Base-by-base conservation (phyloP, 371 early-diverging fungal species). In the Quaeritorhiza haematococci region DNA sequence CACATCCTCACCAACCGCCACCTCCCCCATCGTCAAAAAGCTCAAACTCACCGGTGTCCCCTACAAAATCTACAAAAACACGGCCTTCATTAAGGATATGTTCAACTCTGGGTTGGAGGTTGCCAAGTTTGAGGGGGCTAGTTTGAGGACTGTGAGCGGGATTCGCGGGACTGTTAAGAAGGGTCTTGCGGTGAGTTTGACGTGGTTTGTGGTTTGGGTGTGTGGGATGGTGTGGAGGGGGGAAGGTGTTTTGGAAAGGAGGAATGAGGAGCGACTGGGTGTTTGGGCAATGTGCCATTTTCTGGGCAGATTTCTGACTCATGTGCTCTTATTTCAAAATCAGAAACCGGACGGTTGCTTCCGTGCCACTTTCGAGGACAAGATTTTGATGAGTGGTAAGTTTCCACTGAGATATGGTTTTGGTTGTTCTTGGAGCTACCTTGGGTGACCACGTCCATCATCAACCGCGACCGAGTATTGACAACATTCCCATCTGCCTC, bases 281-380 rank as follows among this genome's bases (percentile, higher is more conserved):
- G 13, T 26, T 34, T 49, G 49, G 26, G 23, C 46, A 49, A 13
- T n/a, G 2, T 24, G 24, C 8, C 32, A 23, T 45, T 53, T 2
- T 57, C 1, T 26, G 17, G 19, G 15, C 45, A 1, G 15, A 41
- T 58, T 38, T 2, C 27, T 53, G 15, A 49, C 52, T 21, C 19
- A 15, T 34, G 24, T 19, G 7, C 23, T 13, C 23, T 24, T 46
- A 46, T 13, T 46, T 3, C 29, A 5, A 28, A 3, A 42, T n/a
- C 62, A 83, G 65, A 91, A 90, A 66, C 89, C 88, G 2, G 87
- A 87, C 30, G 99, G 99, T n/a, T 78, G 79, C 32, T 99, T 94
- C 88, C 88, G 99, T 64, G 99, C 98, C 7, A 93, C 97, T 3
- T 99, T 99, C 78, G 99, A 99, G 76, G 99, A 98, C 74, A 90